Percentiles rank a stretch among this genome's conserved stretches.
These are phyloP conservation scores for Aspergillus mulundensis DNA, from an alignment of 495 filamentous ascomycete genomes.

Conservation along the genomic window DNA sequence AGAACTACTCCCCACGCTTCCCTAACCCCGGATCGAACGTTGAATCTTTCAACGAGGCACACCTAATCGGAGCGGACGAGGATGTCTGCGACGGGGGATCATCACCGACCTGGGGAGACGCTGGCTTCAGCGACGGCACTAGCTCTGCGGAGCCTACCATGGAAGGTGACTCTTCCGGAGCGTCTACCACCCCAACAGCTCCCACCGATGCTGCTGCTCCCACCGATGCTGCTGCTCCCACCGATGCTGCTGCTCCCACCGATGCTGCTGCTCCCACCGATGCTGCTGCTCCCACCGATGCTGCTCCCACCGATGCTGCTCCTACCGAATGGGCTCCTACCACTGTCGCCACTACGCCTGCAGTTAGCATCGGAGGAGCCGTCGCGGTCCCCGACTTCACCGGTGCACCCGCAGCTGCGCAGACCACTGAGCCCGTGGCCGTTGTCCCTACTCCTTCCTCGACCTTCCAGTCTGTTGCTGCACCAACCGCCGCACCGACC, in stretches of 20 bases:
- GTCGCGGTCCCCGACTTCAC: slow-evolving; percentile 9
- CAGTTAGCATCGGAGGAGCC: slow-evolving; percentile 3
- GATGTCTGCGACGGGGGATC: slow-evolving; percentile 31
- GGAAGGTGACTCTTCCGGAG: slow-evolving; percentile 4
- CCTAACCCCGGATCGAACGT: slow-evolving; percentile 71
- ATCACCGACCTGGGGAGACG: slow-evolving; percentile 26
- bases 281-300: slow-evolving; percentile 11
- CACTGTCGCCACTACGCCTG: slow-evolving; percentile 6
- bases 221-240: slow-evolving; percentile 1
- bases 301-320: slow-evolving; percentile 5
- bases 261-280: slow-evolving; percentile 6
- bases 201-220: slow-evolving; percentile 13
- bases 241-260: too few relatives aligned
- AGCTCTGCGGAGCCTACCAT: slow-evolving; percentile 13
- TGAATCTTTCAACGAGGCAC: slow-evolving; percentile 21
- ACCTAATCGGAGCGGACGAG: slow-evolving; percentile 25
- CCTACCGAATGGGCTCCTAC: slow-evolving; percentile 13
- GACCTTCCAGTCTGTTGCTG: slow-evolving; percentile 4
- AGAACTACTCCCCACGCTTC: slow-evolving; percentile 57
- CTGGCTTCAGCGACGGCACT: slow-evolving; percentile 18
- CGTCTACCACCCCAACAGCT: slow-evolving; percentile 9
- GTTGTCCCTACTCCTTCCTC: slow-evolving; percentile 29
- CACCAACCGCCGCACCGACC: slow-evolving; percentile 4
- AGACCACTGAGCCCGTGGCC: slow-evolving; percentile 4
- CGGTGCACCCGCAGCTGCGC: background rate